Percentiles rank a stretch among this genome's conserved stretches.
These are phyloP conservation scores for Russula olivacea DNA, from an alignment of 768 basidiomycete genomes.

Conservation along the genomic window DNA sequence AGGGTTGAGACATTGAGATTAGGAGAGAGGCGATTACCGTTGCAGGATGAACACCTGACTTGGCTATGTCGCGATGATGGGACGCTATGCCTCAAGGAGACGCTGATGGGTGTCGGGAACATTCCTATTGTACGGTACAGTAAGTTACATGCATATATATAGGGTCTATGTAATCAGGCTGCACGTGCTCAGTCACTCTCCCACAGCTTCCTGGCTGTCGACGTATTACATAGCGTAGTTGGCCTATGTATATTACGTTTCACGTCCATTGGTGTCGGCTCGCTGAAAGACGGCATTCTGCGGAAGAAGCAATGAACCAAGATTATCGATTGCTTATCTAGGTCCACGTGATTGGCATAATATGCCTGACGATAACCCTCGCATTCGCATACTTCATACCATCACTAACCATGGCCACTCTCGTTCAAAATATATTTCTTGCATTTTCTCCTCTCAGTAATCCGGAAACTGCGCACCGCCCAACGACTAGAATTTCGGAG, in stretches of 20 bases:
- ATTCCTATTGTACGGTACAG: too few relatives aligned
- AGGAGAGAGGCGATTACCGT: not conserved
- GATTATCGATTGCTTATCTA: not conserved
- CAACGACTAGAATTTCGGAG: not conserved
- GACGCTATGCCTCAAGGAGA: too few relatives aligned
- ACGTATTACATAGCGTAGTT: too few relatives aligned
- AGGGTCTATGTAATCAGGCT: too few relatives aligned
- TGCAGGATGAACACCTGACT: constrained; percentile 11
- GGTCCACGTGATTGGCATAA: constrained; percentile 6
- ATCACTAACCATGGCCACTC: not conserved
- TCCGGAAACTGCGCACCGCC: not conserved
- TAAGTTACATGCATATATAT: too few relatives aligned
- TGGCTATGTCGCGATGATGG: constrained; percentile 1
- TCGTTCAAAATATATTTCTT: constrained; percentile 1
- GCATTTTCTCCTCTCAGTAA: not conserved
- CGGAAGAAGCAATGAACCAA: not conserved
- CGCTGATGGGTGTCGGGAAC: too few relatives aligned
- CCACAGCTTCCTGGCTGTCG: too few relatives aligned
- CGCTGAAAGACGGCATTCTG: constrained; percentile 10
- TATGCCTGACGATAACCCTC: too few relatives aligned
- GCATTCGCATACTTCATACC: too few relatives aligned
- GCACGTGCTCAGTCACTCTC: too few relatives aligned
- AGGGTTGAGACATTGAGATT: not conserved
- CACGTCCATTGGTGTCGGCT: constrained; percentile 17
- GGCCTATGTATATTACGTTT: too few relatives aligned